Conservation (phyloP, 225 moss, liverwort and hornwort genomes). For the Sphagnum contortum region DNA sequence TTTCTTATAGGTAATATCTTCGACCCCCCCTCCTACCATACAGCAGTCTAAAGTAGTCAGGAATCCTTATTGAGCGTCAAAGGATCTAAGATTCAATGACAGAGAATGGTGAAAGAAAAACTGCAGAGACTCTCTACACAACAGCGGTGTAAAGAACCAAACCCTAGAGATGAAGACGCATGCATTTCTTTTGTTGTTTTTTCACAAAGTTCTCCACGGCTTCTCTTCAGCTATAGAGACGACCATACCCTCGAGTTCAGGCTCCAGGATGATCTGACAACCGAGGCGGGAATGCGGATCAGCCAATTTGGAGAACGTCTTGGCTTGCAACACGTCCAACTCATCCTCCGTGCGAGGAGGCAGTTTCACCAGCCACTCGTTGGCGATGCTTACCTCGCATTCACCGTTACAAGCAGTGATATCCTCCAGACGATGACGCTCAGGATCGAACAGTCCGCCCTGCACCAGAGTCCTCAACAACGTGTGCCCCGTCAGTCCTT, state of each 20-base stretch:
- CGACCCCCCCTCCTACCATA: too few relatives aligned
- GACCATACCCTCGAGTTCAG: constrained; percentile 85
- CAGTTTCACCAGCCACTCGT: constrained; percentile 82
- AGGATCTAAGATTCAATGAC: too few relatives aligned
- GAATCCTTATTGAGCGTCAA: too few relatives aligned
- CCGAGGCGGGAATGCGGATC: constrained; percentile 79
- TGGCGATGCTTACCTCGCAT: constrained; percentile 84
- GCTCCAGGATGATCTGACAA: constrained; percentile 82
- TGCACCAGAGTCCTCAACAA: constrained; percentile 69
- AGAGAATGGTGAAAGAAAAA: too few relatives aligned
- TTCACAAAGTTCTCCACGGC: constrained; percentile 83
- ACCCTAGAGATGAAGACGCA: too few relatives aligned
- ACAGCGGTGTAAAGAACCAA: too few relatives aligned
- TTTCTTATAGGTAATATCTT: too few relatives aligned
- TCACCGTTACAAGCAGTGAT: constrained; percentile 66
- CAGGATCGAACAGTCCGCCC: constrained; percentile 57
- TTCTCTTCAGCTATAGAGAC: constrained; percentile 78
- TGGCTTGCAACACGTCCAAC: constrained; percentile 57
- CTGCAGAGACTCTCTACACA: too few relatives aligned
- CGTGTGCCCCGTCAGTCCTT: constrained; percentile 68
- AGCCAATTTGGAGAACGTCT: constrained; percentile 38
- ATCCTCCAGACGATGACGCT: constrained; percentile 75
- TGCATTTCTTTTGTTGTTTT: too few relatives aligned
- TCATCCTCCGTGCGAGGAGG: constrained; percentile 69
- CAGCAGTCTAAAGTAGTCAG: too few relatives aligned